phyloP scores from a whole-genome alignment of 2,329 filamentous ascomycete species.

The Calonectria hongkongensis region DNA sequence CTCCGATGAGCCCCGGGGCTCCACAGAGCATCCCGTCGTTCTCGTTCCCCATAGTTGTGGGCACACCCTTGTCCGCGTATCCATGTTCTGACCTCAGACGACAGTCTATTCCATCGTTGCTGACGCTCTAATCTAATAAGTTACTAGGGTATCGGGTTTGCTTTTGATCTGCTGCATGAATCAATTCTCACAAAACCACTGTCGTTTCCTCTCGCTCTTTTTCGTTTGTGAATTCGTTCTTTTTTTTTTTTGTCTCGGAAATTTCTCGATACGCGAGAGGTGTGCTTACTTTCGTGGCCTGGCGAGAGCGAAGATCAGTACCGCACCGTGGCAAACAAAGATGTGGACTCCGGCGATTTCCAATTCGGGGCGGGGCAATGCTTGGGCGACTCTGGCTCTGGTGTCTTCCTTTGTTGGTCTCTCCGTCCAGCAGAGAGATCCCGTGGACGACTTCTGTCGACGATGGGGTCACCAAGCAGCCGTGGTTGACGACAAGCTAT shows the following conservation, averaged over 20 bases:
- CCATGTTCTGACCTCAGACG: conserved; percentile 21
- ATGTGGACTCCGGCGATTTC: conserved; percentile 44
- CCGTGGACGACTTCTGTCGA: conserved; percentile 72
- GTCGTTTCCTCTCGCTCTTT: not conserved
- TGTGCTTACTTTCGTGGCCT: not conserved
- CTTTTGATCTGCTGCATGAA: not conserved
- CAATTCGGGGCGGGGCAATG: conserved; percentile 37
- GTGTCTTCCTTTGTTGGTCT: conserved; percentile 45
- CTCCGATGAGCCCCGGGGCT: not conserved
- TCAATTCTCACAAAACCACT: conserved; percentile 13
- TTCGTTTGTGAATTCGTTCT: not conserved
- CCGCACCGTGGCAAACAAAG: conserved; percentile 45
- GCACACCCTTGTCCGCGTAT: conserved; percentile 22
- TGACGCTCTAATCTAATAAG: conserved; percentile 17
- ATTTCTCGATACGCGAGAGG: not conserved
- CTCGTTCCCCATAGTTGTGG: conserved; percentile 29
- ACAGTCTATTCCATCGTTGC: conserved; percentile 9
- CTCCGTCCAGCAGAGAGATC: conserved; percentile 65
- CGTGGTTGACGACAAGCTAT: conserved; percentile 75
- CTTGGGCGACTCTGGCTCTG: conserved; percentile 45
- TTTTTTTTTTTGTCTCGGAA: not conserved
- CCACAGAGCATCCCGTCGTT: conserved; percentile 3
- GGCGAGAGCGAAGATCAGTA: conserved; percentile 1
- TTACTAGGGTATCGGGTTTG: not conserved
- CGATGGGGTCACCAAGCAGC: conserved; percentile 76